Evolutionary conservation across 208 protist species (phyloP), one percentile per base, ranked within the genome.

Genomic region (Wallacemonas sp.): DNA sequence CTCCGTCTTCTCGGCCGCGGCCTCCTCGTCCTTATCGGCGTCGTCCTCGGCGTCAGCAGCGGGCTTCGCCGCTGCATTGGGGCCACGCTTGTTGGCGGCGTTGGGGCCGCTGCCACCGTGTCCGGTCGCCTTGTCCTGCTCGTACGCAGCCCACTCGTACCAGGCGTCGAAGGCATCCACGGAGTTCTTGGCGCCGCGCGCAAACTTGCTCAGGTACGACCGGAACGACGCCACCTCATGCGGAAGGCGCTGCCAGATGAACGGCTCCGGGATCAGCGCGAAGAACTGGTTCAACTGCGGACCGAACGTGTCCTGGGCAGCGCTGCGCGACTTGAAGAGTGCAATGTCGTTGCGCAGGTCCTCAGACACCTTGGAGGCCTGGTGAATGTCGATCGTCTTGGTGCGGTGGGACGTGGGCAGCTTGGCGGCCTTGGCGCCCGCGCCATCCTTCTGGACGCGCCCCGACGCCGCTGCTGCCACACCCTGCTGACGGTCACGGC

Each of bases 131-230:
- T 84, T 87, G 61, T 78, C 82, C 16, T 65, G 49, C 64, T 95
- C 90, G 55, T 78, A 93, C 11, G 68, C 84, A 2, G 86, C 85
- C 90, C 90, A 95, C 73, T 95, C 90, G 65, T 91, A 88, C 90
- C 90, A 95, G 24, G 70, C 58, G 41, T 85, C 62, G 56, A 92
- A 95, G 17, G 76, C 83, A 36, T 78, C 70, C 6, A 93, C 78
- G 26, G 61, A 38, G 47, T 79, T 90, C 46, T 65, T 63, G 2
- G 80, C 68, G 0, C 87, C 86, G 29, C 77, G 80, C 39, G 81
- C 63, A 62, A 96, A 96, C 69, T 84, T 81, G 23, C 75, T 58
- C 29, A 96, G 60, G 70, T 93, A 96, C 14, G 85, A 81, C 47
- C 78, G 79, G 65, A 87, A 90, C 11, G 80, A 55, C 9, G 55